Base-by-base conservation (phyloP, 257 asterid species). In the Solanum chaucha region DNA sequence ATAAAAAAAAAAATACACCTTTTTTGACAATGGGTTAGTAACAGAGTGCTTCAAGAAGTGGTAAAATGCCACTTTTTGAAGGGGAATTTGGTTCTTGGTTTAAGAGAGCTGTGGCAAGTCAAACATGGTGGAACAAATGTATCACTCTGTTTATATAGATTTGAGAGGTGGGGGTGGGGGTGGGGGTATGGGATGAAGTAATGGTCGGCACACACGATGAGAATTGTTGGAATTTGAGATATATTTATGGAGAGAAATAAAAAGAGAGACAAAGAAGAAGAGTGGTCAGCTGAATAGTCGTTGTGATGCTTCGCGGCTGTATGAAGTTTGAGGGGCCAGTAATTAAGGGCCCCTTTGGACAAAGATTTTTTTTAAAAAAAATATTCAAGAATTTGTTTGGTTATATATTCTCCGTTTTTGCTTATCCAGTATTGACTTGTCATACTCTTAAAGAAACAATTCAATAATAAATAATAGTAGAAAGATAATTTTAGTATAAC, bases 281-380 rank as follows among this genome's bases (percentile, higher is more conserved):
- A 48, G 59, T 40, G 77, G 86, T 87, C 90, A 87, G 83, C 90
- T 19, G 87, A 83, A 86, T 34, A 61, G 41, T 32, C 87, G 92
- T 84, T 20, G 32, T 70, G 87, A 32, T 28, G 86, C 64, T 87
- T 86, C 87, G 48, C 35, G 90, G 89, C 89, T 88, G 86, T 81
- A 87, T 65, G 87, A 86, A 83, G 83, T 74, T 65, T 86, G 77
- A 83, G 89, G 86, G 88, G 92, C 88, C 91, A 89, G 26, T 80
- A 85, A 34, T 28, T 74, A 40, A 46, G 81, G 46, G 17, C 15
- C 81, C 14, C 2, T 72, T 35, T 72, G 81, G 48, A 72, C 17
- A 8, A 1, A 72, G 28, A 19, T 35, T 19, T 71, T 34, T 71
- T 8, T 32, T 6, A 6, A 3, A 14, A 14, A 14, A 6, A 14